Base-by-base conservation (phyloP, 192 early-diverging fungal genomes). In the Backusella circina region DNA sequence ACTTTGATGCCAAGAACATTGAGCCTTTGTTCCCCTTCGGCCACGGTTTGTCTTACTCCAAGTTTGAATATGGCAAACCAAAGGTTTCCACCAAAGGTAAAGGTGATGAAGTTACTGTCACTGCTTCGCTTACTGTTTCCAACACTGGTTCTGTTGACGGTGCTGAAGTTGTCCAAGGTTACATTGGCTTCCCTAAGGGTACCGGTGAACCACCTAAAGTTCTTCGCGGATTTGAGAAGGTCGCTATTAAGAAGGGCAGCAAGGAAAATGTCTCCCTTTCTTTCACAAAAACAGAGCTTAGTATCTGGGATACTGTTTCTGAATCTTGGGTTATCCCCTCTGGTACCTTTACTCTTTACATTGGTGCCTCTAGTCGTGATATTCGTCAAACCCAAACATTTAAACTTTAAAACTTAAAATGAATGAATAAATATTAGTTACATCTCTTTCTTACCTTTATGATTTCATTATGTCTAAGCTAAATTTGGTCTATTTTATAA, bases 41-140 rank as follows among this genome's bases (percentile, higher is more conserved):
- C 13, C 82, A 84, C 72, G 90, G 90, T 71, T 73, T 92, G 8
- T 92, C 91, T 12, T 92, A 91, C 83, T 88, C 91, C 28, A 82
- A 23, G 15, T 92, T 91, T 75, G 54, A 51, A 0, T 92, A 91
- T 71, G 72, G 72, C 26, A 51, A 84, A 12, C 37, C 88, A 8
- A 38, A 38, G 8, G 47, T 79, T 36, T 35, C 61, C 16, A 21
- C 68, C 7, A 36, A 78, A 39, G 9, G 47, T 37, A 66, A 67
- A 12, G 26, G 16, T 0, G 44, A 38, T 36, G 31, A 12, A 37
- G 37, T 39, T 23, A 71, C 15, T 18, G 47, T 76, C 28, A 61
- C 39, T 13, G 83, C 83, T 28, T 54, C 81, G 0, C 54, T 87
- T 26, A 38, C 23, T 13, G 65, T 91, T 16, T 23, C 16, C 0